phyloP scores from a whole-genome alignment of 2,329 filamentous ascomycete species.

The Colletotrichum tofieldiae region DNA sequence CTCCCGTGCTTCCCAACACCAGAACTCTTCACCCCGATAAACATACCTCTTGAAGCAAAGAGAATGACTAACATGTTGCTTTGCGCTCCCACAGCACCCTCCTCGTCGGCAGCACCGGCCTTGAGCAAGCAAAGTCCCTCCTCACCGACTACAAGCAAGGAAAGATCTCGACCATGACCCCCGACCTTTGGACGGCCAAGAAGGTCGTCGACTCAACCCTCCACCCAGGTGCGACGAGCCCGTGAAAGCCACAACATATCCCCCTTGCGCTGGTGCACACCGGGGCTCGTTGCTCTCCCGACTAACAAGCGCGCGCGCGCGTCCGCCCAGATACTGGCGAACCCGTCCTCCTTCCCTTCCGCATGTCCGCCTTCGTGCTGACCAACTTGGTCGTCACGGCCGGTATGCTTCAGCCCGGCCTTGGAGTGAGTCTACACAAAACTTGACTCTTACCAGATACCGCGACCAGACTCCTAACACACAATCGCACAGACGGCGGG shows the following conservation, averaged over 20 bases:
- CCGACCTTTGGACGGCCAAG: slow-evolving; percentile 94
- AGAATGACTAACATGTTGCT: slow-evolving; percentile 14
- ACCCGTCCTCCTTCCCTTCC: slow-evolving; percentile 93
- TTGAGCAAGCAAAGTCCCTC: slow-evolving; percentile 88
- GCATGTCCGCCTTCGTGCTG: slow-evolving; percentile 96
- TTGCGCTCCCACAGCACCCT: slow-evolving; percentile 77
- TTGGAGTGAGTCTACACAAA: slow-evolving; percentile 69
- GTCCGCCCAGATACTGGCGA: slow-evolving; percentile 83
- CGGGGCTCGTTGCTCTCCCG: slow-evolving; percentile 3
- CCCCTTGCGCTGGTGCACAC: not conserved
- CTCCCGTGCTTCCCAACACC: not conserved
- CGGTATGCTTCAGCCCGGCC: slow-evolving; percentile 94
- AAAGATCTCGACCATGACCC: slow-evolving; percentile 84
- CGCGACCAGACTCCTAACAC: slow-evolving; percentile 38
- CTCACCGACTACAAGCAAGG: slow-evolving; percentile 91
- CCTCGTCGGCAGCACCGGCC: slow-evolving; percentile 81
- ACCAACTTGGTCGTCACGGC: slow-evolving; percentile 96
- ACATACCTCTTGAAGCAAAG: not conserved
- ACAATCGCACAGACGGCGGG: slow-evolving; percentile 74
- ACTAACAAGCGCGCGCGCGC: slow-evolving; percentile 41
- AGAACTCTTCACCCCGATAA: too few species aligned
- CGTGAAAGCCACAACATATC: not conserved
- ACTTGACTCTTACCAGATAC: not conserved
- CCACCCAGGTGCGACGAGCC: slow-evolving; percentile 81
- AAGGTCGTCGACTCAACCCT: slow-evolving; percentile 97